Evolutionary conservation across 768 basidiomycete genomes (phyloP).

Genomic region (Dentipellis fragilis): DNA sequence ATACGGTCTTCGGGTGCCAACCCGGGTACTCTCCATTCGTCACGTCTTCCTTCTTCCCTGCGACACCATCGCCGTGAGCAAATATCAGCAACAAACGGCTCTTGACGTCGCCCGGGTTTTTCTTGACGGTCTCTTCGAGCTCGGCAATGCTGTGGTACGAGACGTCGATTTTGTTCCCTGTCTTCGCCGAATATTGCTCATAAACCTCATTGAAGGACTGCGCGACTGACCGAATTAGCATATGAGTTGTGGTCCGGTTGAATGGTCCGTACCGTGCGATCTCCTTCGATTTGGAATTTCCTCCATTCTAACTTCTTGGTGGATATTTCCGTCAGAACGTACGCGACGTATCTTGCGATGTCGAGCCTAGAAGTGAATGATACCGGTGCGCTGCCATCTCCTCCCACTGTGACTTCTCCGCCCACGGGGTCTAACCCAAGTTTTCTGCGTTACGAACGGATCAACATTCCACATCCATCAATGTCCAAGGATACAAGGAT

Average conservation of each 20-base stretch:
- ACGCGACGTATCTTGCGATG: no score
- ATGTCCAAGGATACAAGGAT: neutral
- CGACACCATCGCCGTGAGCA: neutral
- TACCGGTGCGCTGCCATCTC: no score
- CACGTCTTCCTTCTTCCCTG: neutral
- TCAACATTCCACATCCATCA: neutral
- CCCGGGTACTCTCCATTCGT: neutral
- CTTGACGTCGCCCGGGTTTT: conserved; percentile 2
- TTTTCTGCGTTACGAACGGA: neutral
- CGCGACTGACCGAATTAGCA: neutral
- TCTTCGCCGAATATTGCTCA: neutral
- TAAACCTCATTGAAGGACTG: conserved; percentile 6
- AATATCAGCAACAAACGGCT: neutral
- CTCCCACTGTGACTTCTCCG: no score
- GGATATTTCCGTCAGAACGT: no score
- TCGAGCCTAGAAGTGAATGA: no score
- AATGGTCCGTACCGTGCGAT: neutral
- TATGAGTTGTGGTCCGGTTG: neutral
- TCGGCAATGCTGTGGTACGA: neutral
- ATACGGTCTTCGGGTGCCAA: neutral
- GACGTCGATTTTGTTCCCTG: neutral
- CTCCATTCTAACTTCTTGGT: neutral
- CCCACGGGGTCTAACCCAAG: neutral
- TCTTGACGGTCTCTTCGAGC: neutral
- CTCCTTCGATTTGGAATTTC: neutral